Evolutionary conservation across 768 basidiomycete species (phyloP).

Genomic region (Paxillus rubicundulus): DNA sequence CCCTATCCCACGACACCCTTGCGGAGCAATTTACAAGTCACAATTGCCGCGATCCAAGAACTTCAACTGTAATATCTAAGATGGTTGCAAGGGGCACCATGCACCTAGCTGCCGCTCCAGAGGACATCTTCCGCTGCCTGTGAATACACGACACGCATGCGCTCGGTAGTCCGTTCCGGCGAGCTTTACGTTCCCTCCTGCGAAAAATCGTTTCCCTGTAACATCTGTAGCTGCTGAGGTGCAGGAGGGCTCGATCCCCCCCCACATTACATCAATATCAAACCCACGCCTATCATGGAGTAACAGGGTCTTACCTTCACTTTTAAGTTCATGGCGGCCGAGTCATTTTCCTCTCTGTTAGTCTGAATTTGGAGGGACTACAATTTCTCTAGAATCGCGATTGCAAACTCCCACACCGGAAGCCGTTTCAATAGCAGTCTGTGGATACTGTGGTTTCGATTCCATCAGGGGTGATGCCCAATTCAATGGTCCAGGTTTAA

Average conservation of each 20-base stretch:
- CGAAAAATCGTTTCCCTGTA: background rate
- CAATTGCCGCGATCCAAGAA: background rate
- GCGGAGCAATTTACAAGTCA: background rate
- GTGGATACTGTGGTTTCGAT: background rate
- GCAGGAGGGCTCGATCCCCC: background rate
- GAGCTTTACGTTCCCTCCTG: background rate
- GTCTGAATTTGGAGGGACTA: too few species aligned
- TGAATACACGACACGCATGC: background rate
- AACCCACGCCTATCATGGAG: slow-evolving; percentile 11
- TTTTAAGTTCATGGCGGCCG: too few species aligned
- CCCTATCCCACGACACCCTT: background rate
- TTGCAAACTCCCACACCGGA: background rate
- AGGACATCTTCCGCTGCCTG: background rate
- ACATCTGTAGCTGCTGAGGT: background rate
- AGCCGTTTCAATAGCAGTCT: background rate
- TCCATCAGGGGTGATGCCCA: background rate
- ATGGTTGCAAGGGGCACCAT: slow-evolving; percentile 42
- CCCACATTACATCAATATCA: background rate
- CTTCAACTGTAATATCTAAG: too few species aligned
- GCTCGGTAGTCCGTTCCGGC: slow-evolving; percentile 1
- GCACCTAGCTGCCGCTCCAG: background rate
- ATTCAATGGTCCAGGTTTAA: background rate
- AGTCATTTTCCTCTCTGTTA: too few species aligned
- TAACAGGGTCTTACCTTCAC: background rate
- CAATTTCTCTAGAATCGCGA: too few species aligned